phyloP scores from a whole-genome alignment of 495 filamentous ascomycete genomes.

The Annulohypoxylon bovei region DNA sequence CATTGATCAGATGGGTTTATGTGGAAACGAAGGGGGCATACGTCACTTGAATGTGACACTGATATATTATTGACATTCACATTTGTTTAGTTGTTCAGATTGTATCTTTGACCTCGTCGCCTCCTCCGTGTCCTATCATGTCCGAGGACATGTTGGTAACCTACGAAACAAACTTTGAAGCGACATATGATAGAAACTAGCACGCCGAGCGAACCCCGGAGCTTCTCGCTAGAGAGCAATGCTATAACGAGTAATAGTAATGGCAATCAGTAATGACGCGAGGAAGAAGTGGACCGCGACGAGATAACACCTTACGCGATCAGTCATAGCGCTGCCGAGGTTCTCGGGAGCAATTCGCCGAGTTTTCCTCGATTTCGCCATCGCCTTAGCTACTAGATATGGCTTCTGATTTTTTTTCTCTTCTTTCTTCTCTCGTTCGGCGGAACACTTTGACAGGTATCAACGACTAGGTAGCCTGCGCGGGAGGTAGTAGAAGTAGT shows the following conservation, averaged over 20 bases:
- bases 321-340: slow-evolving; percentile 28
- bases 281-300: slow-evolving; percentile 29
- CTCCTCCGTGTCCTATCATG: neutral
- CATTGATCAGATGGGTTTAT: neutral
- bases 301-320: slow-evolving; percentile 30
- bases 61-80: neutral
- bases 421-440: neutral
- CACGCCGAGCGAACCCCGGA: neutral
- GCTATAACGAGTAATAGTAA: neutral
- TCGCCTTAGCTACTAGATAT: neutral
- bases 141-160: neutral
- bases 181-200: neutral
- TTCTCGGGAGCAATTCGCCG: slow-evolving; percentile 22
- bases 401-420: neutral
- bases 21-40: too few relatives aligned
- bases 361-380: slow-evolving; percentile 9
- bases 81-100: neutral
- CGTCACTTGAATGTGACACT: neutral
- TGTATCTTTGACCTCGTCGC: neutral
- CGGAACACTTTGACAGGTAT: neutral
- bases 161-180: neutral
- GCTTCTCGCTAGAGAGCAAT: neutral
- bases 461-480: neutral
- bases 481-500: neutral
- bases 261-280: slow-evolving; percentile 9